Evolutionary conservation across 2,329 filamentous ascomycete species (phyloP).

Genomic region (Hypoxylon sp.): DNA sequence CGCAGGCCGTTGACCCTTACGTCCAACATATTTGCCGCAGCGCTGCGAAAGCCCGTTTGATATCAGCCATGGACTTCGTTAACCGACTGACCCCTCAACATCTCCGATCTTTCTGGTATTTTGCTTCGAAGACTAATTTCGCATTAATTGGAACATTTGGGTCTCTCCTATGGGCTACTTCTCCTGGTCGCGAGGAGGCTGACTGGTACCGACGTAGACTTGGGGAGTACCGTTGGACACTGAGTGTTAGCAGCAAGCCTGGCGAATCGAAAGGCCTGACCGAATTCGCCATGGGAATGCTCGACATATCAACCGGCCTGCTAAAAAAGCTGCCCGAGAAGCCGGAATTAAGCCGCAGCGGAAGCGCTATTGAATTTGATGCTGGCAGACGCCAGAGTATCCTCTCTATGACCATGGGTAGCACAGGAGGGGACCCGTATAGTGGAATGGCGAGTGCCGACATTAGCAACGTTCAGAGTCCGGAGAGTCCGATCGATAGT

Average conservation of each 20-base stretch:
- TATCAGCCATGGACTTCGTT: conserved; percentile 97
- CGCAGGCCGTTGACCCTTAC: conserved; percentile 76
- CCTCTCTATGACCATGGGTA: conserved; percentile 55
- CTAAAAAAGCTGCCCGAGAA: conserved; percentile 80
- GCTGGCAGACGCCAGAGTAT: conserved; percentile 56
- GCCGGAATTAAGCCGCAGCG: conserved; percentile 72
- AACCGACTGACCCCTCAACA: conserved; percentile 91
- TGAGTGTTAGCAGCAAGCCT: conserved; percentile 86
- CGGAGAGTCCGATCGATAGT: conserved; percentile 64
- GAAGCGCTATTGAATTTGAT: conserved; percentile 65
- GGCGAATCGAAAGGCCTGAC: conserved; percentile 71
- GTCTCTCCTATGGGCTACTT: conserved; percentile 89
- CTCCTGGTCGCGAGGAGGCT: conserved; percentile 87
- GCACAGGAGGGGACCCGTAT: conserved; percentile 54
- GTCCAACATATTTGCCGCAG: conserved; percentile 93
- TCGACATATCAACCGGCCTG: conserved; percentile 79
- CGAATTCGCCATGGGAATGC: conserved; percentile 82
- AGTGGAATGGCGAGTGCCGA: conserved; percentile 64
- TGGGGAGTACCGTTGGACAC: conserved; percentile 93
- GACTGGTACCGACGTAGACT: conserved; percentile 91
- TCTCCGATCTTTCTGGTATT: conserved; percentile 93
- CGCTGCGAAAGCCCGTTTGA: conserved; percentile 92
- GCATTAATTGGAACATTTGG: conserved; percentile 96
- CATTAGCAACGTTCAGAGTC: conserved; percentile 67
- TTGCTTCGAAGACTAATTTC: conserved; percentile 90